A percentile compares a stretch with the other conserved stretches of the same genome.
Evolutionary conservation across 352 stramenopile genomes (phyloP).

Genomic region (Aphanomyces astaci): DNA sequence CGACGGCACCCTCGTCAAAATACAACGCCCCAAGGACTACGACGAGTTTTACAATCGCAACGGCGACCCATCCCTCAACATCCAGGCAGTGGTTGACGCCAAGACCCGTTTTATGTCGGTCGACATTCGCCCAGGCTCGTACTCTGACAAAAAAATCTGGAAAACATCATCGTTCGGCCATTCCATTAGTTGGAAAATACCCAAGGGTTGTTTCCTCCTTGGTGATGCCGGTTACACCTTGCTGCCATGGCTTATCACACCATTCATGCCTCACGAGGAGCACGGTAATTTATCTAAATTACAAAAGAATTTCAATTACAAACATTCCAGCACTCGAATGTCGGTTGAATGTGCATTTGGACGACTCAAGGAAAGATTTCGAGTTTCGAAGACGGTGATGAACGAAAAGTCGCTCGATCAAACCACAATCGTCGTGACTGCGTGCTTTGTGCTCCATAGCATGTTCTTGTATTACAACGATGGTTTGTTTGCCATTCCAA

Average conservation of each 20-base stretch:
- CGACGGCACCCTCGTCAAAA: too few relatives aligned
- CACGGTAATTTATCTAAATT: background rate
- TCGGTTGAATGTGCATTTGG: conserved; percentile 2
- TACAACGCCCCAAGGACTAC: too few relatives aligned
- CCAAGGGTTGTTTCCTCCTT: background rate
- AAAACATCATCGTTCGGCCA: background rate
- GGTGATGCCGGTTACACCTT: background rate
- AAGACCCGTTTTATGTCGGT: background rate
- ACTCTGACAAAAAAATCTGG: background rate
- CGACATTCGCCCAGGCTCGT: background rate
- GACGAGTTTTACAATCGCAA: too few relatives aligned
- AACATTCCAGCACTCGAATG: conserved; percentile 2
- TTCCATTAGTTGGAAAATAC: background rate
- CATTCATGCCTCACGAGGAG: background rate
- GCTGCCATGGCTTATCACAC: background rate
- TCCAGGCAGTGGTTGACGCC: too few relatives aligned
- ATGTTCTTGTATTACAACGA: background rate
- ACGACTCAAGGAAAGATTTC: conserved; percentile 11
- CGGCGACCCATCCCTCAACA: too few relatives aligned
- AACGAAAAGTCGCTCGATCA: background rate
- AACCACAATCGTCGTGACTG: background rate
- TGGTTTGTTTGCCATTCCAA: background rate
- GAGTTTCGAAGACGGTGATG: conserved; percentile 10
- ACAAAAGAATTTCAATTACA: background rate
- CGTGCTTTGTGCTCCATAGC: conserved; percentile 1